phyloP scores from a whole-genome alignment of 768 basidiomycete genomes.

The Pleurotus platypus region DNA sequence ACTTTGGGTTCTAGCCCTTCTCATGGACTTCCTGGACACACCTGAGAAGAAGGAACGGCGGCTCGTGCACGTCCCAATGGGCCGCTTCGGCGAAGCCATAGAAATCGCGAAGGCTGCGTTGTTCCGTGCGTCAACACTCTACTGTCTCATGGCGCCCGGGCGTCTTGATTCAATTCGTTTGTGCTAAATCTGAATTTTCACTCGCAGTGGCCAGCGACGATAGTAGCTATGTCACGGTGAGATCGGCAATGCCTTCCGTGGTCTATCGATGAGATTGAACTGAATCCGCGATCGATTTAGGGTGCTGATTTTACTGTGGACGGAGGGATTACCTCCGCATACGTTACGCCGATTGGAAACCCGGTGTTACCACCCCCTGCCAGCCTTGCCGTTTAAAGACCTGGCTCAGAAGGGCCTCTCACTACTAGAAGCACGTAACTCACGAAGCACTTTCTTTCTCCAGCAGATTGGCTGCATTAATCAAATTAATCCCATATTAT shows the following conservation, averaged over 20 bases:
- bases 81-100: conserved; percentile 94
- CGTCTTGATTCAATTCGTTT: background rate
- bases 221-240: conserved; percentile 91
- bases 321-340: conserved; percentile 88
- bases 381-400: conserved; percentile 42
- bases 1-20: conserved; percentile 55
- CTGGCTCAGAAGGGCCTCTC: background rate
- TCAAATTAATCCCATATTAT: no score
- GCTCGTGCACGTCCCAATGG: conserved; percentile 91
- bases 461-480: no score
- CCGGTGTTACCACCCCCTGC: conserved; percentile 65
- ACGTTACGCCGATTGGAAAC: conserved; percentile 87
- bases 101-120: conserved; percentile 92
- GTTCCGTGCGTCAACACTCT: conserved; percentile 64
- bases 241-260: conserved; percentile 15
- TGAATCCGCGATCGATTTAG: conserved; percentile 27
- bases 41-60: conserved; percentile 92
- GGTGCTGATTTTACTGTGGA: conserved; percentile 95
- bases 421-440: background rate
- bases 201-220: conserved; percentile 77
- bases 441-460: background rate
- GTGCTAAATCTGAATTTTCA: no score
- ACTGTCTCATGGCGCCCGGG: background rate
- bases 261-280: background rate
- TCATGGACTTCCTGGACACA: conserved; percentile 98